phyloP scores from a whole-genome alignment of 23 red algal species.

The Agarophyton chilense region DNA sequence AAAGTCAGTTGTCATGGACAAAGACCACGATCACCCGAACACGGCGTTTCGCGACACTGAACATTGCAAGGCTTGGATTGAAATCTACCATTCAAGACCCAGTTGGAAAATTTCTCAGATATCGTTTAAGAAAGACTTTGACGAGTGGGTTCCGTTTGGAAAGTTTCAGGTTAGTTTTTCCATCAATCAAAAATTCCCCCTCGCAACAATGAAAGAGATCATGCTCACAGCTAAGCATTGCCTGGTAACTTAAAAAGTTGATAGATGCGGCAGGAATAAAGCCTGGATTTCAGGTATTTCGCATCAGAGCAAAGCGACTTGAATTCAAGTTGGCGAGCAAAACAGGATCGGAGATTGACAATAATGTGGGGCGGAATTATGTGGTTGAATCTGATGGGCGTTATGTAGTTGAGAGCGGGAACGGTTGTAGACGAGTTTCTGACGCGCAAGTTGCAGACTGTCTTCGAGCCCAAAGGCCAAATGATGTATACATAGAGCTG shows the following conservation, averaged over 20 bases:
- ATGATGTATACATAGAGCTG: constrained; percentile 41
- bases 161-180: constrained; percentile 44
- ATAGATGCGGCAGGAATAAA: constrained; percentile 36
- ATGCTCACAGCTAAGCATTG: neutral
- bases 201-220: neutral
- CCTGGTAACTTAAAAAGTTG: neutral
- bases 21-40: constrained; percentile 25
- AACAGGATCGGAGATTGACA: constrained; percentile 24
- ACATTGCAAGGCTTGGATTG: constrained; percentile 34
- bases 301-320: constrained; percentile 31
- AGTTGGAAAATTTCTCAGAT: constrained; percentile 56
- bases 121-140: constrained; percentile 38
- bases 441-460: constrained; percentile 63
- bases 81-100: constrained; percentile 43
- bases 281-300: constrained; percentile 49
- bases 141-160: constrained; percentile 47
- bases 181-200: neutral
- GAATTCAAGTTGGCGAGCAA: constrained; percentile 53
- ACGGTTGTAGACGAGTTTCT: constrained; percentile 54
- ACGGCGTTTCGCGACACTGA: constrained; percentile 8
- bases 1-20: too few relatives aligned
- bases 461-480: constrained; percentile 23
- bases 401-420: constrained; percentile 50
- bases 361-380: constrained; percentile 48
- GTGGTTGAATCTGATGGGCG: constrained; percentile 38